Conservation (phyloP, 1,284 basidiomycete genomes). For the Phlebopus sp. region DNA sequence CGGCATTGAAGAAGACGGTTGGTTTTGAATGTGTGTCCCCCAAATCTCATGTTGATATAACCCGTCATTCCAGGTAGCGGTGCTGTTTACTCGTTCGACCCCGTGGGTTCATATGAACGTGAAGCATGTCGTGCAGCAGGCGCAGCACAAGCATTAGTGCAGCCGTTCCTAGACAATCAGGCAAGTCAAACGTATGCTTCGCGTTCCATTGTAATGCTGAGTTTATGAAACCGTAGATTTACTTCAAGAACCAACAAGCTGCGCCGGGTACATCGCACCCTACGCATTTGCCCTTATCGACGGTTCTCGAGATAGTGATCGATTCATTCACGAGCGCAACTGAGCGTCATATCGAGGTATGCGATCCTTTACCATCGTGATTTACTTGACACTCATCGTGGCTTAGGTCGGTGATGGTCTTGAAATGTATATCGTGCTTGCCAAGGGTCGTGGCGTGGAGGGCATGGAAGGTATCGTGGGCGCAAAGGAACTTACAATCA, state of each 20-base stretch:
- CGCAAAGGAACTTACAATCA: conserved; percentile 59
- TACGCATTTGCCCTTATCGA: conserved; percentile 74
- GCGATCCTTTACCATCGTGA: conserved; percentile 16
- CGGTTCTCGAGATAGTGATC: conserved; percentile 83
- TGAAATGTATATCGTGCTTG: conserved; percentile 85
- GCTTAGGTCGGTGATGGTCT: conserved; percentile 86
- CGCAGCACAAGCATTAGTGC: conserved; percentile 85
- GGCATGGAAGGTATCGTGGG: conserved; percentile 59
- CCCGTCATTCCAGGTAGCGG: conserved; percentile 64
- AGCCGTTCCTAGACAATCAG: conserved; percentile 97
- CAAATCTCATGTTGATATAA: conserved; percentile 9
- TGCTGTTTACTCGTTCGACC: conserved; percentile 96
- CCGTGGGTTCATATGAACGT: conserved; percentile 93
- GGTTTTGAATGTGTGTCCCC: conserved; percentile 31
- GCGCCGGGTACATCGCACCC: conserved; percentile 69
- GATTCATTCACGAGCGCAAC: conserved; percentile 94
- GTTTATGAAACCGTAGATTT: conserved; percentile 58
- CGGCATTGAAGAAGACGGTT: conserved; percentile 92
- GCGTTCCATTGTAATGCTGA: conserved; percentile 23
- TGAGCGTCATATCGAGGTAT: conserved; percentile 92
- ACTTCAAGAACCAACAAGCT: conserved; percentile 90
- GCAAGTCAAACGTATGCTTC: conserved; percentile 52
- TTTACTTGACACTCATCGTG: conserved; percentile 13
- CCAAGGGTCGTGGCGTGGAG: conserved; percentile 61
- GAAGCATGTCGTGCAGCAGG: conserved; percentile 93